Base-by-base conservation (phyloP, 1,284 basidiomycete species). In the Puccinia triticina region DNA sequence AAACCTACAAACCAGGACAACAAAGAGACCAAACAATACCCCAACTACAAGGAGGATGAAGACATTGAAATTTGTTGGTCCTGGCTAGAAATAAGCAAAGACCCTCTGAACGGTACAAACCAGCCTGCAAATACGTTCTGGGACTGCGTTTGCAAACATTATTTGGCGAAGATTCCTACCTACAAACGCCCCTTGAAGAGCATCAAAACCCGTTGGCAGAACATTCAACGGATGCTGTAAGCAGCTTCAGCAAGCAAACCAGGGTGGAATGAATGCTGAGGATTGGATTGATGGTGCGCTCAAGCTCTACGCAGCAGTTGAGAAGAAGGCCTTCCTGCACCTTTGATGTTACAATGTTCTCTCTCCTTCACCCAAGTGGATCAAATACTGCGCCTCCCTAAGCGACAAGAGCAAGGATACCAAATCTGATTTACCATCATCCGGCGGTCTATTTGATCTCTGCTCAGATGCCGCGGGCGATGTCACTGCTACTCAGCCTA, bases 201-300 rank as follows among this genome's bases (percentile, higher is more conserved):
- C 55, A 40, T 76, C 53, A 61, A 76, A 23, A 40, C n/a, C 21
- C 29, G 57, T 21, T 76, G 74, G 74, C 34, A 40, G 23, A 48
- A 34, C 18, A 29, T 76, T 23, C n/a, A n/a, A n/a, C n/a, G 74
- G 74, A 11, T 76, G 57, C 16, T 2, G 43, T 12, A 16, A 64
- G n/a, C 74, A 76, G 37, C 12, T 76, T n/a, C 1, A 76, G 12
- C 10, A n/a, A 16, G 3, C 53, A 1, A 29, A 57, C 23, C 50
- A 75, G 32, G 34, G 50, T 21, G 73, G 73, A 8, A 46, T 18
- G n/a, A 46, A 10, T 23, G 23, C 18, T 26, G n/a, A 48, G 2
- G 72, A 74, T 26, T 7, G 53, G 7, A 32, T 74, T 18, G 8
- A 16, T 23, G 48, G 18, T 14, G 72, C 72, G 4, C 29, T 26